phyloP scores from a whole-genome alignment of 345 rosid genomes.

The Adansonia digitata region DNA sequence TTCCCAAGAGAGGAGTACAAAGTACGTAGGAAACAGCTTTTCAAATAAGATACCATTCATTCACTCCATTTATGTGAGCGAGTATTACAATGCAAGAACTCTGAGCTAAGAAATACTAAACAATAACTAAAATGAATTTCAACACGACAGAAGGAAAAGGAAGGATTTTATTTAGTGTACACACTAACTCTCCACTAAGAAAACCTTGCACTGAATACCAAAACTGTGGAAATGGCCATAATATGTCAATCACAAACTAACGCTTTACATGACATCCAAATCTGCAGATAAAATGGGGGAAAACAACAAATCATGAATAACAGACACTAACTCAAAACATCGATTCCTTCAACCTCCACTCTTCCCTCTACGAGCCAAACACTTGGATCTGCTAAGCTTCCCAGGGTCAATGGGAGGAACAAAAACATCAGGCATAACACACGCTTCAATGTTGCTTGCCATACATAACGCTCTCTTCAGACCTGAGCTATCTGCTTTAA shows the following conservation, averaged over 20 bases:
- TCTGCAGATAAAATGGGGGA: neutral
- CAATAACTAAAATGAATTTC: neutral
- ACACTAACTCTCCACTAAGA: constrained; percentile 4
- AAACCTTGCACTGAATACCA: neutral
- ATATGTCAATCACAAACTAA: neutral
- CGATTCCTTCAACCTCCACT: neutral
- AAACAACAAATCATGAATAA: neutral
- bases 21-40: neutral
- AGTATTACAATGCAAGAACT: neutral
- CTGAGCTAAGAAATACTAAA: neutral
- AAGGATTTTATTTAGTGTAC: constrained; percentile 6
- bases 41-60: neutral
- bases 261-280: neutral
- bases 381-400: neutral
- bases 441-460: constrained; percentile 18
- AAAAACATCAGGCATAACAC: neutral
- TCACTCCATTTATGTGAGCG: too few relatives aligned
- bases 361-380: neutral
- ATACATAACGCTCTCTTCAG: constrained; percentile 29
- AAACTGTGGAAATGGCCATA: neutral
- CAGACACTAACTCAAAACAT: neutral
- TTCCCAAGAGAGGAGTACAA: neutral
- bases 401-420: neutral
- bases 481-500: constrained; percentile 49
- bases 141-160: neutral